Evolutionary conservation across 345 rosid species (phyloP).

Genomic region (Eucalyptus brandiana): DNA sequence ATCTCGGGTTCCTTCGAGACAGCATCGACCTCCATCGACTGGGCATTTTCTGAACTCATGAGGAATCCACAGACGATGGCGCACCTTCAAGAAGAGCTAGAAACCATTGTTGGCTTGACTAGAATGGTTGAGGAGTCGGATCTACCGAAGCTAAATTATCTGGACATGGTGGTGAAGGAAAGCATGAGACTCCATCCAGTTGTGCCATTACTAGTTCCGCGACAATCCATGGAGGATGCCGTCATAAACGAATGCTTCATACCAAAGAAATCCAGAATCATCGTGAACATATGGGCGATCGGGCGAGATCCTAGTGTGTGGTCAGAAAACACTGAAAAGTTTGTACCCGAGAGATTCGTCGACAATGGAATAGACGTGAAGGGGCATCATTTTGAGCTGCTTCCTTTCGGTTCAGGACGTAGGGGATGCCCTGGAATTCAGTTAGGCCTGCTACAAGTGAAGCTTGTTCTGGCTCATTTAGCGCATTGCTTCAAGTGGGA

Average conservation of each 20-base stretch:
- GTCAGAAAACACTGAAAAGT: not conserved
- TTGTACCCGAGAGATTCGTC: not conserved
- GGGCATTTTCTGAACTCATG: constrained; percentile 5
- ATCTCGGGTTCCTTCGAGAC: constrained; percentile 5
- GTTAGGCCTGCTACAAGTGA: not conserved
- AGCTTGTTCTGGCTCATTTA: not conserved
- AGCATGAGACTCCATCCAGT: not conserved
- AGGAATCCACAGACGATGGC: constrained; percentile 3
- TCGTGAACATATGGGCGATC: not conserved
- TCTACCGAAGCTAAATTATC: not conserved
- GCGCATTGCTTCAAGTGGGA: not conserved
- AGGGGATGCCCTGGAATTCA: not conserved
- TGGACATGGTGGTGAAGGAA: constrained; percentile 4
- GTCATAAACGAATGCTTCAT: not conserved
- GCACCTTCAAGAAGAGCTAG: constrained; percentile 3
- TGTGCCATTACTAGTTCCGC: not conserved
- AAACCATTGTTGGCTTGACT: not conserved
- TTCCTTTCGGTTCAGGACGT: not conserved
- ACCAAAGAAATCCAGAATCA: not conserved
- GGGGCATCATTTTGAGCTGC: not conserved
- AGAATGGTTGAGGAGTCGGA: constrained; percentile 5
- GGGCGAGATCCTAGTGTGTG: not conserved
- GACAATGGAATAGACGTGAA: not conserved
- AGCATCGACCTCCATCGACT: not conserved
- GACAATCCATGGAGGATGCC: not conserved